Conservation (phyloP, 257 asterid genomes). For the Nicotiana paniculata region DNA sequence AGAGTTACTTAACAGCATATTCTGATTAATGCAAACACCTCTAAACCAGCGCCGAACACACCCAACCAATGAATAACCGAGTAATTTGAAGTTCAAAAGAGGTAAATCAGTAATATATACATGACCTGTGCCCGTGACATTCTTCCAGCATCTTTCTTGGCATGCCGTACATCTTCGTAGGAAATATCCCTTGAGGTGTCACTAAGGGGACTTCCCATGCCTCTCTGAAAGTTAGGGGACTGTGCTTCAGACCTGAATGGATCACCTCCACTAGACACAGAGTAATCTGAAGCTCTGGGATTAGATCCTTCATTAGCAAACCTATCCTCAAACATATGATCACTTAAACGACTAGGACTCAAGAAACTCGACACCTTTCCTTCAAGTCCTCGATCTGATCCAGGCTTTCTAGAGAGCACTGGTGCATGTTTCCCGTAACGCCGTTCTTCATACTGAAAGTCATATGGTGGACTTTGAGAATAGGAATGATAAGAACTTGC, state of each 20-base stretch:
- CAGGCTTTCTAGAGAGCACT: constrained; percentile 68
- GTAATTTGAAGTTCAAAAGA: neutral
- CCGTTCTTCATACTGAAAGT: constrained; percentile 94
- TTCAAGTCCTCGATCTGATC: constrained; percentile 84
- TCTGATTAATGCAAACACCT: neutral
- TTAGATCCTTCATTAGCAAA: constrained; percentile 54
- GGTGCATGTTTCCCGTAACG: constrained; percentile 72
- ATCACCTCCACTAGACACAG: constrained; percentile 60
- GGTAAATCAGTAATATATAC: constrained; percentile 9
- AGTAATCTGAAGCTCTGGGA: constrained; percentile 53
- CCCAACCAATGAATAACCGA: neutral
- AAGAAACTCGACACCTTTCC: constrained; percentile 71
- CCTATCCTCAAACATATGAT: constrained; percentile 41
- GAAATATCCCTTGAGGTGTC: constrained; percentile 55
- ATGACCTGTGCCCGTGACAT: constrained; percentile 48
- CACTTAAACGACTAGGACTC: constrained; percentile 65
- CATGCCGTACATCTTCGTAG: constrained; percentile 27
- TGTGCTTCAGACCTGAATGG: constrained; percentile 39
- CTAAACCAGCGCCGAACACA: neutral
- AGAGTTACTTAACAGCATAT: neutral
- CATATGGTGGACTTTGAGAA: constrained; percentile 98
- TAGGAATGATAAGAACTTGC: constrained; percentile 97
- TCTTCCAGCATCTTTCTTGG: constrained; percentile 25
- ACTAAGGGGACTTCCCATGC: constrained; percentile 54
- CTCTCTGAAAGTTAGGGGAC: constrained; percentile 53